Evolutionary conservation across 768 basidiomycete genomes (phyloP).

Genomic region (Butyriboletus loyo): DNA sequence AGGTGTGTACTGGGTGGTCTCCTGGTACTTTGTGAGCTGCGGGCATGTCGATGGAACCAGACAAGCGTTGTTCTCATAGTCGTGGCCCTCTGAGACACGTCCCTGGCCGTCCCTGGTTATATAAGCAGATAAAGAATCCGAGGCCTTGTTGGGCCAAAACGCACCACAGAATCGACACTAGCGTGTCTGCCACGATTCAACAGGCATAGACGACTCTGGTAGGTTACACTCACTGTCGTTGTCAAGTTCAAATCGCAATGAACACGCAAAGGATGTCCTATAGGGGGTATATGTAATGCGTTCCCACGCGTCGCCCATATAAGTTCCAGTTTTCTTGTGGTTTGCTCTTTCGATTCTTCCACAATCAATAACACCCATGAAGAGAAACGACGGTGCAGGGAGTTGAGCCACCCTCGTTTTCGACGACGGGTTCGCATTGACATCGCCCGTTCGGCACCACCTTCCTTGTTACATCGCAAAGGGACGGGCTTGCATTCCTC

Average conservation of each 20-base stretch:
- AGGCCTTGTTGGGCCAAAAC: too few species aligned
- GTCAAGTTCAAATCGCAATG: too few species aligned
- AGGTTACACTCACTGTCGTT: too few species aligned
- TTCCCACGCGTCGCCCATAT: slow-evolving; percentile 19
- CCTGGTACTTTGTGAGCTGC: slow-evolving; percentile 24
- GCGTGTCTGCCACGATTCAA: too few species aligned
- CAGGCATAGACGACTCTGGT: too few species aligned
- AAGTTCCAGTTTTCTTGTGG: background rate
- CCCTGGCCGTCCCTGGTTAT: slow-evolving; percentile 11
- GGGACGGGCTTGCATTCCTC: slow-evolving; percentile 55
- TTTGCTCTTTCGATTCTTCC: slow-evolving; percentile 37
- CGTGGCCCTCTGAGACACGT: background rate
- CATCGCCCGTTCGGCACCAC: slow-evolving; percentile 65
- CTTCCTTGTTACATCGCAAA: slow-evolving; percentile 54
- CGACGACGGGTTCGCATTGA: slow-evolving; percentile 46
- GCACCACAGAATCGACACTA: too few species aligned
- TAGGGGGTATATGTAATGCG: slow-evolving; percentile 10
- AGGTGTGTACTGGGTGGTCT: slow-evolving; percentile 22
- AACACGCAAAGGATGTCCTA: too few species aligned
- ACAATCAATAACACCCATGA: slow-evolving; percentile 50
- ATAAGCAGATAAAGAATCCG: too few species aligned
- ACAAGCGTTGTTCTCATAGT: slow-evolving; percentile 1
- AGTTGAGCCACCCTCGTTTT: slow-evolving; percentile 47
- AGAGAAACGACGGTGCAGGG: slow-evolving; percentile 55
- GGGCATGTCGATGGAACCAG: slow-evolving; percentile 21